A percentile compares a stretch with the other conserved stretches of the same genome.
Evolutionary conservation across 805 yeast genomes (phyloP).

Genomic region (Kuraishia ogatae): DNA sequence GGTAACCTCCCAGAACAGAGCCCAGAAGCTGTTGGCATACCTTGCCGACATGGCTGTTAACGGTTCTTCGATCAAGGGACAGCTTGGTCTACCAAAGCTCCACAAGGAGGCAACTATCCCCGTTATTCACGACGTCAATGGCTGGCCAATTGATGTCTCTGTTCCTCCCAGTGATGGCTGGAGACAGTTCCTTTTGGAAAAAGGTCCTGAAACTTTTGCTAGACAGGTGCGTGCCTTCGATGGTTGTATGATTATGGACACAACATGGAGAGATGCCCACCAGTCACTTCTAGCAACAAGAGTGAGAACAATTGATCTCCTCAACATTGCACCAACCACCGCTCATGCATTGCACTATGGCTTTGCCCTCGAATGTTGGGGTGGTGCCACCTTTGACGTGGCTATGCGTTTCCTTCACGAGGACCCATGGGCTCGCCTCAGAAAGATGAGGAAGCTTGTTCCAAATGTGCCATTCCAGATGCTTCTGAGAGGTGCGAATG

Average conservation of each 20-base stretch:
- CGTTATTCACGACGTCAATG: slow-evolving; percentile 50
- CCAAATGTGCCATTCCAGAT: slow-evolving; percentile 99
- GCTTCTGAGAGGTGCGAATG: slow-evolving; percentile 98
- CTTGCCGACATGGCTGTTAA: slow-evolving; percentile 91
- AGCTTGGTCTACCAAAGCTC: slow-evolving; percentile 85
- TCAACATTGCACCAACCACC: slow-evolving; percentile 89
- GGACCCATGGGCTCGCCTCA: slow-evolving; percentile 97
- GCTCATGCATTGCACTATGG: slow-evolving; percentile 85
- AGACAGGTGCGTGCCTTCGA: slow-evolving; percentile 73
- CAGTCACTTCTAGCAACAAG: slow-evolving; percentile 96
- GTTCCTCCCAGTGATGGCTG: slow-evolving; percentile 69
- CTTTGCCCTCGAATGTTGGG: slow-evolving; percentile 98
- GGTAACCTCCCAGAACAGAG: slow-evolving; percentile 94
- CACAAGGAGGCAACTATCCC: slow-evolving; percentile 72
- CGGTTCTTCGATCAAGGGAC: slow-evolving; percentile 95
- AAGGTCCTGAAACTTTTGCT: slow-evolving; percentile 89
- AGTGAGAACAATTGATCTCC: slow-evolving; percentile 87
- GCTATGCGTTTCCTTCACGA: slow-evolving; percentile 97
- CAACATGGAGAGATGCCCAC: slow-evolving; percentile 99
- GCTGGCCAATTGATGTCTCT: slow-evolving; percentile 51
- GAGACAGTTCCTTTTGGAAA: slow-evolving; percentile 77
- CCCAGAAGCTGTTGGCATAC: slow-evolving; percentile 85
- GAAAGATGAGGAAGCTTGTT: slow-evolving; percentile 78
- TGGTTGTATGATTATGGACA: slow-evolving; percentile 93
- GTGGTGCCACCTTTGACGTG: slow-evolving; percentile 99